These are phyloP conservation scores for Curvularia hawaiiensis DNA, from an alignment of 2,329 filamentous ascomycete genomes.

Conservation along the genomic window DNA sequence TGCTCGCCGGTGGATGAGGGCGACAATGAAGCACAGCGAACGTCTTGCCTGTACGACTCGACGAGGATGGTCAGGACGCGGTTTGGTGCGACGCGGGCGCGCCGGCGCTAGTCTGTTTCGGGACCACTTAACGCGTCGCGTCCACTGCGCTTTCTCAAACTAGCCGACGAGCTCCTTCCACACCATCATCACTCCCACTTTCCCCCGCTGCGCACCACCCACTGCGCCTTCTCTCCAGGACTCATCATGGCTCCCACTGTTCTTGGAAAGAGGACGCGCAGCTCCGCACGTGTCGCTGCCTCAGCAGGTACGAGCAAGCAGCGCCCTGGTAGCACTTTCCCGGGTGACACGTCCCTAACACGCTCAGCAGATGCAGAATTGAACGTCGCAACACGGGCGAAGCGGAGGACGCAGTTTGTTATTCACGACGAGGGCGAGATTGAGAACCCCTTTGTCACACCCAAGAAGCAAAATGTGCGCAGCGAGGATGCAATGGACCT, in stretches of 20 bases:
- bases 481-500: slow-evolving; percentile 53
- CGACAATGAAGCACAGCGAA: background rate
- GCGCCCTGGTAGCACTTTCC: slow-evolving; percentile 12
- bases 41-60: background rate
- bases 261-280: slow-evolving; percentile 48
- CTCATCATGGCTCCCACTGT: slow-evolving; percentile 41
- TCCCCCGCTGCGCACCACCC: slow-evolving; percentile 25
- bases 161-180: slow-evolving; percentile 18
- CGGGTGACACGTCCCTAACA: slow-evolving; percentile 32
- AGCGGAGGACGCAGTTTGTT: slow-evolving; percentile 52
- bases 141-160: slow-evolving; percentile 10
- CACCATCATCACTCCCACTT: slow-evolving; percentile 20
- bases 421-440: slow-evolving; percentile 69
- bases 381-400: slow-evolving; percentile 45
- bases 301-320: slow-evolving; percentile 34
- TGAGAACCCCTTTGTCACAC: slow-evolving; percentile 60
- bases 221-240: slow-evolving; percentile 26
- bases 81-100: slow-evolving; percentile 1
- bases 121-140: slow-evolving; percentile 25
- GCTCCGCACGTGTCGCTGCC: slow-evolving; percentile 31
- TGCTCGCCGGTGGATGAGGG: background rate
- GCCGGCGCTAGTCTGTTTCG: slow-evolving; percentile 9
- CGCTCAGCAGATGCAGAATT: slow-evolving; percentile 31
- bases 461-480: slow-evolving; percentile 39
- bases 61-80: background rate